These are phyloP conservation scores for Colletotrichum euphorbiae DNA, from an alignment of 2,329 filamentous ascomycete species.

Conservation along the genomic window DNA sequence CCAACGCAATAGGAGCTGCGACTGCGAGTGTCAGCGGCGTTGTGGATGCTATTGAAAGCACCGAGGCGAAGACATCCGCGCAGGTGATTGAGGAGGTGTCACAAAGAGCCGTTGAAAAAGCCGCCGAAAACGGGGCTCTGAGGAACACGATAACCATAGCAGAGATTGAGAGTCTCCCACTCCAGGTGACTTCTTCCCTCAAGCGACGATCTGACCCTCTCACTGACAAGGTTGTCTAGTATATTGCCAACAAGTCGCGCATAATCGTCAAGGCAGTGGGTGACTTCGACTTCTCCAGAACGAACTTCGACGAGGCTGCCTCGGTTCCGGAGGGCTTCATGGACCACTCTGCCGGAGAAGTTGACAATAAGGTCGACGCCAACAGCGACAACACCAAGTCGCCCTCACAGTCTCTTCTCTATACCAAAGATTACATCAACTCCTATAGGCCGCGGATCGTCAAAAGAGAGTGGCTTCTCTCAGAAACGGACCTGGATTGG, in stretches of 20 bases:
- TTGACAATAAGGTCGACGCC: neutral
- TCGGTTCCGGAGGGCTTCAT: neutral
- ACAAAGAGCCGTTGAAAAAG: neutral
- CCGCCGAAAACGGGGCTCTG: neutral
- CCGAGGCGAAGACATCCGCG: neutral
- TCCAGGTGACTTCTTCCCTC: neutral
- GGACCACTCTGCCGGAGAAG: accelerated
- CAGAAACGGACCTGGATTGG: conserved; percentile 44
- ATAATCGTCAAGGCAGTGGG: conserved; percentile 3
- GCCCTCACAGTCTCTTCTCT: neutral
- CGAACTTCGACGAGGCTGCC: neutral
- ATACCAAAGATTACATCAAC: conserved; percentile 4
- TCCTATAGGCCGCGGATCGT: neutral
- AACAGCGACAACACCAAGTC: accelerated
- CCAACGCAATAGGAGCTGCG: conserved; percentile 74
- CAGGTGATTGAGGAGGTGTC: neutral
- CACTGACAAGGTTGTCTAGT: neutral
- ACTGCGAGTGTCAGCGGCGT: conserved; percentile 69
- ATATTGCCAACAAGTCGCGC: neutral
- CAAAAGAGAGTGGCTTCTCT: neutral
- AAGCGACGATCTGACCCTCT: accelerated
- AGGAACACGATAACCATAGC: neutral
- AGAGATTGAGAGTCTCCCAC: neutral
- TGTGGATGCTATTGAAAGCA: conserved; percentile 61
- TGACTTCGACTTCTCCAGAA: neutral